Evolutionary conservation across 2,329 filamentous ascomycete species (phyloP), one percentile per base, ranked within the genome.

Genomic region (Dactylellina parvicollis): DNA sequence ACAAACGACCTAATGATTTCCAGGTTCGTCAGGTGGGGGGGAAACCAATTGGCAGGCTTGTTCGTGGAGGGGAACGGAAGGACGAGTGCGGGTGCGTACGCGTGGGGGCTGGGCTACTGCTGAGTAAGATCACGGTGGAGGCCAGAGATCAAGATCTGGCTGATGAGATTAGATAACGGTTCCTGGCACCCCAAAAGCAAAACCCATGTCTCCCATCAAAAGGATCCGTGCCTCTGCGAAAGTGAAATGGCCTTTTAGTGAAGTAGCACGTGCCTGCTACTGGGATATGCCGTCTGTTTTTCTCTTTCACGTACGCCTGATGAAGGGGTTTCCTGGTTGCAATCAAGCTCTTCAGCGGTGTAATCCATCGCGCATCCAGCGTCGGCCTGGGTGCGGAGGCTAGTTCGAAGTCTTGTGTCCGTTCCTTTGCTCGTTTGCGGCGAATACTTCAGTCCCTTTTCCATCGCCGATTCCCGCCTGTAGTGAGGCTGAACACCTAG

Each of bases 91-190:
- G 14, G 56, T 49, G 38, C 47, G 42, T 46, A 12, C 18, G 54
- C 64, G 64, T 69, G 64, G 64, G 64, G 64, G 61, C 61, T 66
- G 38, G 61, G 40, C 9, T 24, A 16, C 36, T 56, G 62, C 52
- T 67, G 42, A 57, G 52, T 67, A 67, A 66, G 38, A 40, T 49
- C 61, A 38, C 12, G 34, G 36, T 44, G 54, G 38, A 24, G 38
- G 18, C 7, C 32, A 30, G 44, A 70, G 49, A 70, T 70, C 65
- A 57, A 67, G 66, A 64, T 64, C 66, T 57, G 30, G 30, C 50
- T 59, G 66, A 72, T 72, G 40, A 64, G 67, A 72, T 72, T 64
- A 72, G 67, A 72, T 72, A 72, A 72, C 22, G 36, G 26, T n/a
- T 32, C 8, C 42, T 30, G 12, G 42, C 10, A 9, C 34, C 5